phyloP scores from a whole-genome alignment of 139 green algal species.

The Chlamydomonas urium region DNA sequence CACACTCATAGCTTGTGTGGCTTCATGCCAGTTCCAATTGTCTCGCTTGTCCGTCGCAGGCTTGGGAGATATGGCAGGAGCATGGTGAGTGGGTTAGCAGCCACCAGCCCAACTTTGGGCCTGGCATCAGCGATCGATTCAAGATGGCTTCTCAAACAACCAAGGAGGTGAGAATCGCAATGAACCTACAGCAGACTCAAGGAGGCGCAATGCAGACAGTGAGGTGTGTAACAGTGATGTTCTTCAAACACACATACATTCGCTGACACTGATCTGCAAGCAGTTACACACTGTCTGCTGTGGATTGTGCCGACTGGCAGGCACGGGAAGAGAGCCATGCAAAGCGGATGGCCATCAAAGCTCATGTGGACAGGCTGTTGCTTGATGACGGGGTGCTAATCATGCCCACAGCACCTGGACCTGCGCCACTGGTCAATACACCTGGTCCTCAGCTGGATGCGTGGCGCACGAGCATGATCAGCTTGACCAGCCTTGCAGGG shows the following conservation, averaged over 20 bases:
- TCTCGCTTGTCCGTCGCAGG: conserved; percentile 33
- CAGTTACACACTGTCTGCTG: not conserved
- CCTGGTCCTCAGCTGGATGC: conserved; percentile 51
- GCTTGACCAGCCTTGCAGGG: conserved; percentile 73
- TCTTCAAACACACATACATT: conserved; percentile 4
- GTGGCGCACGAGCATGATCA: conserved; percentile 58
- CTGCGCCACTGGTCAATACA: conserved; percentile 55
- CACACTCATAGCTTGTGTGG: not conserved
- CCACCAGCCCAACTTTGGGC: conserved; percentile 66
- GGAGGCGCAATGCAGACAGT: not conserved
- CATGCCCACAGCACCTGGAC: conserved; percentile 69
- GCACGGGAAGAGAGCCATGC: not conserved
- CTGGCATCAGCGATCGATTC: conserved; percentile 78
- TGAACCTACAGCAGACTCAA: not conserved
- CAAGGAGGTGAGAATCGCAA: conserved; percentile 21
- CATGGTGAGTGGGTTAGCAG: conserved; percentile 69
- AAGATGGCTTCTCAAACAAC: conserved; percentile 60
- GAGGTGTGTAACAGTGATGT: not conserved
- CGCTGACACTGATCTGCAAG: not conserved
- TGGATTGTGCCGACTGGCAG: not conserved
- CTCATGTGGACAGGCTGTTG: conserved; percentile 59
- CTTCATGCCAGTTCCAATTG: not conserved
- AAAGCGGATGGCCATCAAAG: conserved; percentile 30
- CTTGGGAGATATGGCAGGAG: conserved; percentile 69
- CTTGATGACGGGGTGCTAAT: conserved; percentile 54